Conservation (phyloP, 352 stramenopile species). For the Phytophthora meadii region DNA sequence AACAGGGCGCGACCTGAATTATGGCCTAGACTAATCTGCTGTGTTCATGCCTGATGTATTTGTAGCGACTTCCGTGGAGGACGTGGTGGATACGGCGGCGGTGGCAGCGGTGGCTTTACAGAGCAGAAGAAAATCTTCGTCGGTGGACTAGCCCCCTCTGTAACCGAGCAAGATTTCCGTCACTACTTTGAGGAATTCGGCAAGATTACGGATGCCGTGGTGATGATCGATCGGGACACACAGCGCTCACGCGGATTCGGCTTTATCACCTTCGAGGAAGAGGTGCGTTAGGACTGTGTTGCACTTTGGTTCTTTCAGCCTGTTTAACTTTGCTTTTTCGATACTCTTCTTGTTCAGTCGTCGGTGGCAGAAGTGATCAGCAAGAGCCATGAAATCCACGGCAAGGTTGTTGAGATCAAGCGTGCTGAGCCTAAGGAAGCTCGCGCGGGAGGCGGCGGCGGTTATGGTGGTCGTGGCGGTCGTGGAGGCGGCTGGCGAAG, state of each 20-base stretch:
- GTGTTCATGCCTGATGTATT: conserved; percentile 31
- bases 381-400: conserved; percentile 91
- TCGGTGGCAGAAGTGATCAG: conserved; percentile 90
- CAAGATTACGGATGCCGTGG: conserved; percentile 90
- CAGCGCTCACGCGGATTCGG: conserved; percentile 92
- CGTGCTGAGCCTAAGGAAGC: conserved; percentile 84
- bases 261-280: conserved; percentile 94
- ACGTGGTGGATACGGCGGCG: conserved; percentile 37
- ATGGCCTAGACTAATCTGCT: conserved; percentile 29
- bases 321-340: conserved; percentile 3
- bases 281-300: conserved; percentile 44
- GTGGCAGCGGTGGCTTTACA: conserved; percentile 29
- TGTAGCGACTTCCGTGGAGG: conserved; percentile 52
- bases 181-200: conserved; percentile 93
- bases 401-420: conserved; percentile 92
- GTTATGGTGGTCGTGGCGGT: conserved; percentile 37
- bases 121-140: conserved; percentile 95
- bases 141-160: conserved; percentile 84
- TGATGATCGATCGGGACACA: conserved; percentile 95
- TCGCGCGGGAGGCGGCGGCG: conserved; percentile 43
- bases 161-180: conserved; percentile 91
- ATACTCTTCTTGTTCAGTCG: conserved; percentile 38
- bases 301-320: not conserved
- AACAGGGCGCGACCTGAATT: conserved; percentile 8
- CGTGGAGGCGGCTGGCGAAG: conserved; percentile 34